Percentiles rank a stretch among this genome's conserved stretches.
phyloP scores from a whole-genome alignment of 176 grass and related monocot genomes.

The Miscanthus lutarioriparius region DNA sequence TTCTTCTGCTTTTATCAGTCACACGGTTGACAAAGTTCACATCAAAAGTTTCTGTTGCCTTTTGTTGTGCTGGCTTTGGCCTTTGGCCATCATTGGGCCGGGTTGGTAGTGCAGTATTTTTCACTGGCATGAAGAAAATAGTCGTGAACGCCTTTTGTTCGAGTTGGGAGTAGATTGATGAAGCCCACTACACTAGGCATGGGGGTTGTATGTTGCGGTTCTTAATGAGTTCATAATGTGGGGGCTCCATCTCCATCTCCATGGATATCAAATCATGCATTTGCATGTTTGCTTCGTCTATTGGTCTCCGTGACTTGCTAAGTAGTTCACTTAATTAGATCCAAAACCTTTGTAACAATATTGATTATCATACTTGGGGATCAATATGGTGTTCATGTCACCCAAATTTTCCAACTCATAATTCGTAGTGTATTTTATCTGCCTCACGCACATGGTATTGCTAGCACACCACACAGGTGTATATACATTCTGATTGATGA shows the following conservation, averaged over 20 bases:
- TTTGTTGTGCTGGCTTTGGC: slow-evolving; percentile 12
- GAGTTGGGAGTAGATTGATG: not conserved
- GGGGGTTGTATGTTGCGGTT: not conserved
- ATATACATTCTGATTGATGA: not conserved
- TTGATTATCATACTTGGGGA: not conserved
- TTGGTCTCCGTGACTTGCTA: not conserved
- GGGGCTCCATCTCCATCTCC: not conserved
- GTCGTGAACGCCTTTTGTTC: slow-evolving; percentile 1
- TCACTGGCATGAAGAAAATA: not conserved
- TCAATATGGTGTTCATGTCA: not conserved
- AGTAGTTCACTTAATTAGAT: not conserved
- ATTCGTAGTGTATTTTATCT: not conserved
- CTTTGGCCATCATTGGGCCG: not conserved
- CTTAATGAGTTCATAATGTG: not conserved
- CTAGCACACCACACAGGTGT: not conserved
- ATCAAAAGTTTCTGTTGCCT: not conserved
- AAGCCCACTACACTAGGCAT: not conserved
- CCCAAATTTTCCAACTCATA: not conserved
- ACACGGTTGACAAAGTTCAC: not conserved
- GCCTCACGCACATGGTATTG: not conserved
- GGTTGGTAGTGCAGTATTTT: slow-evolving; percentile 15
- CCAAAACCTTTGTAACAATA: not conserved
- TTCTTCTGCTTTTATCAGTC: not conserved
- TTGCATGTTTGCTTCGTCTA: not conserved
- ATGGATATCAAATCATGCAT: slow-evolving; percentile 2